Evolutionary conservation across 1,284 basidiomycete species (phyloP).

Genomic region (Moniliophthora roreri): DNA sequence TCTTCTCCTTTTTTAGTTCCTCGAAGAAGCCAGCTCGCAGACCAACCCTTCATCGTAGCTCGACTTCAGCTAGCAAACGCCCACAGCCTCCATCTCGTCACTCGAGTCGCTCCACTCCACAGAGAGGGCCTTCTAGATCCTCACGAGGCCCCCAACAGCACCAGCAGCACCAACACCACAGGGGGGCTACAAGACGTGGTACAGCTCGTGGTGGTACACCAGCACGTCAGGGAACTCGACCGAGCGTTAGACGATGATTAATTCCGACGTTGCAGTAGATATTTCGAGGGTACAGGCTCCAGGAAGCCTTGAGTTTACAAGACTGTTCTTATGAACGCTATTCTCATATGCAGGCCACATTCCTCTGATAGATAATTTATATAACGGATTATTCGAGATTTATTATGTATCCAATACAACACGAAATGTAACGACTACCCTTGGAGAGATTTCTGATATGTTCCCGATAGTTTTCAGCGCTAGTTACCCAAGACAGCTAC

Average conservation of each 20-base stretch:
- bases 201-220: not conserved
- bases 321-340: not conserved
- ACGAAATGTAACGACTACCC: too few species aligned
- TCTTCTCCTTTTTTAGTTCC: constrained; percentile 12
- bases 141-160: not conserved
- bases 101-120: constrained; percentile 12
- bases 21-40: not conserved
- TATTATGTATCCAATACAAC: too few species aligned
- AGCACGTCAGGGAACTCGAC: not conserved
- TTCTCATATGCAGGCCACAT: too few species aligned
- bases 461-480: too few species aligned
- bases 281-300: too few species aligned
- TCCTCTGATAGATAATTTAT: too few species aligned
- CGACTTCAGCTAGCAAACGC: not conserved
- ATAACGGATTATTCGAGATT: too few species aligned
- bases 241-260: constrained; percentile 1
- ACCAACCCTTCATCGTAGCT: not conserved
- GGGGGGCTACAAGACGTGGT: not conserved
- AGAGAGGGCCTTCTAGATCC: constrained; percentile 11
- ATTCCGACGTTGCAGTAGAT: too few species aligned
- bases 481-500: too few species aligned
- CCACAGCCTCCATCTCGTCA: constrained; percentile 1
- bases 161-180: not conserved
- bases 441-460: too few species aligned
- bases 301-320: not conserved